Evolutionary conservation across 192 early-diverging fungal species (phyloP).

Genomic region (Martensiomyces pterosporus): DNA sequence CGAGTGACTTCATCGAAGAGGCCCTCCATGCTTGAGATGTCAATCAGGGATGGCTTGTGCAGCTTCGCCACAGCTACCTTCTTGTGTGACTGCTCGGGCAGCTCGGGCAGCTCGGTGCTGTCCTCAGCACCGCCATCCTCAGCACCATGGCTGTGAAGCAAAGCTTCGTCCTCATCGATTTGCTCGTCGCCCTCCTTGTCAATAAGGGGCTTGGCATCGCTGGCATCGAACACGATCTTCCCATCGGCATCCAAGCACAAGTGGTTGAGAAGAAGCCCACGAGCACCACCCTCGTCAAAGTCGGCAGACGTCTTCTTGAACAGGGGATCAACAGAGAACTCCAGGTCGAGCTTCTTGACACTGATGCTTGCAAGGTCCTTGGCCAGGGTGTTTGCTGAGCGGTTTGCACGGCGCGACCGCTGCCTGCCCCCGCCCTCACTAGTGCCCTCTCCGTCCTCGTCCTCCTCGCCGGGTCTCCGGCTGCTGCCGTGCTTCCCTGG

Average conservation of each 20-base stretch:
- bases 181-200: constrained; percentile 45
- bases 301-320: constrained; percentile 98
- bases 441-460: constrained; percentile 54
- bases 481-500: constrained; percentile 47
- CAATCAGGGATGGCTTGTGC: constrained; percentile 29
- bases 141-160: too few species aligned
- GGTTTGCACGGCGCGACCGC: constrained; percentile 19
- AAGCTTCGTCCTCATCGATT: constrained; percentile 12
- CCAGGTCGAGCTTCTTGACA: constrained; percentile 83
- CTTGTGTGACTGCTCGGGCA: constrained; percentile 7
- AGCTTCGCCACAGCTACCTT: constrained; percentile 1
- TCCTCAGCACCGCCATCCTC: constrained; percentile 7
- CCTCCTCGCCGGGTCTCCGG: constrained; percentile 39
- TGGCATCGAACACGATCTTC: constrained; percentile 94
- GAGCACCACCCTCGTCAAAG: constrained; percentile 96
- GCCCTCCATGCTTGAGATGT: constrained; percentile 30
- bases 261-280: constrained; percentile 87
- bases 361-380: constrained; percentile 77
- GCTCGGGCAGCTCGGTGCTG: background rate
- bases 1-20: constrained; percentile 30
- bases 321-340: constrained; percentile 90
- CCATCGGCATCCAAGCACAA: constrained; percentile 72
- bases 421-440: constrained; percentile 11
- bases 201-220: constrained; percentile 64
- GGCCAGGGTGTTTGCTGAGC: constrained; percentile 69